Conservation (phyloP, 306 rosid species). For the Trifolium dubium region DNA sequence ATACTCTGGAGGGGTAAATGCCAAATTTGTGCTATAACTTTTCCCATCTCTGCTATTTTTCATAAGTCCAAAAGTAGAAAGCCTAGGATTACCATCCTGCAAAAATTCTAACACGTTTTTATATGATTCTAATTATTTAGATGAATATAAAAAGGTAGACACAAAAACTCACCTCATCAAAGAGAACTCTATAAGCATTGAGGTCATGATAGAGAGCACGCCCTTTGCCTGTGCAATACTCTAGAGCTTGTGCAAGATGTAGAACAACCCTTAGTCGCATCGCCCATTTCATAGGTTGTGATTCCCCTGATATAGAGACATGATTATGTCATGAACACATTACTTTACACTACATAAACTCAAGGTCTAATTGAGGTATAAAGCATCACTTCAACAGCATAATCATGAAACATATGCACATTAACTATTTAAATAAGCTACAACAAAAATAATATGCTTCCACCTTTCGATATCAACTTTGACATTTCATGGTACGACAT, state of each 20-base stretch:
- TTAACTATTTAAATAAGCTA: no score
- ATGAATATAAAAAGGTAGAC: slow-evolving; percentile 8
- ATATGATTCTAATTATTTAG: slow-evolving; percentile 29
- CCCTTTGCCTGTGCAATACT: slow-evolving; percentile 85
- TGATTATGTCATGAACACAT: slow-evolving; percentile 21
- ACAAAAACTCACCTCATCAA: slow-evolving; percentile 63
- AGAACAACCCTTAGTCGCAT: slow-evolving; percentile 83
- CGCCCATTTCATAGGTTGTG: slow-evolving; percentile 84
- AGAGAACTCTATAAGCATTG: slow-evolving; percentile 82
- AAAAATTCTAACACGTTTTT: slow-evolving; percentile 45
- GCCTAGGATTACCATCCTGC: slow-evolving; percentile 88
- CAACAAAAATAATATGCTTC: no score
- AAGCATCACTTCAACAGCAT: slow-evolving; percentile 29
- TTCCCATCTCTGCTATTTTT: slow-evolving; percentile 87
- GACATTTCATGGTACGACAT: no score
- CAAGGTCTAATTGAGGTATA: not conserved
- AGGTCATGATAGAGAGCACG: slow-evolving; percentile 83
- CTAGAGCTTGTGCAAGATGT: slow-evolving; percentile 87
- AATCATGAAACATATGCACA: not conserved
- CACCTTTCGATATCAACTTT: no score
- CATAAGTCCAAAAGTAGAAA: slow-evolving; percentile 82
- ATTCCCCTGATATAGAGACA: slow-evolving; percentile 63
- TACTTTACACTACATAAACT: slow-evolving; percentile 20
- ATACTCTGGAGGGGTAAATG: slow-evolving; percentile 92
- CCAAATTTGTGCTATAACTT: slow-evolving; percentile 85